These are phyloP conservation scores for Macrolepiota albuminosa DNA, from an alignment of 768 basidiomycete species.

Conservation along the genomic window DNA sequence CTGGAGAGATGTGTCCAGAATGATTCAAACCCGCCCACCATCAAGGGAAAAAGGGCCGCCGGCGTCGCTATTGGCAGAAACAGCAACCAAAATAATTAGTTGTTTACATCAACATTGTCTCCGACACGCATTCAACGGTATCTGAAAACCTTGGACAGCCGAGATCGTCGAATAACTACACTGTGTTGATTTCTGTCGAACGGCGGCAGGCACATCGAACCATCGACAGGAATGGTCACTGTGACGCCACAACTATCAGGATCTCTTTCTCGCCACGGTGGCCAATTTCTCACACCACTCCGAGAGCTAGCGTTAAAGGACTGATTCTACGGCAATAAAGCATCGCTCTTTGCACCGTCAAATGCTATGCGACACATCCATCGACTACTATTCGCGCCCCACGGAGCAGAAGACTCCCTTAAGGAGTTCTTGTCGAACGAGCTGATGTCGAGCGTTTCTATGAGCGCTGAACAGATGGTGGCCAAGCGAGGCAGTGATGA, in stretches of 20 bases:
- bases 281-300: background rate
- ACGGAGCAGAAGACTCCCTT: background rate
- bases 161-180: background rate
- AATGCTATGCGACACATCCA: background rate
- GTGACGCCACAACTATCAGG: background rate
- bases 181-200: background rate
- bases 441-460: background rate
- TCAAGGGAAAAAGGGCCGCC: background rate
- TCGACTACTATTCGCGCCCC: background rate
- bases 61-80: background rate
- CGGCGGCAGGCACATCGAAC: no score
- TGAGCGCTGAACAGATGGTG: background rate
- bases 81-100: background rate
- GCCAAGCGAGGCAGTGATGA: background rate
- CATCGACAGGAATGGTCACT: no score
- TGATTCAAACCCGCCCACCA: background rate
- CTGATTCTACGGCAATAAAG: background rate
- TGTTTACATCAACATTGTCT: background rate
- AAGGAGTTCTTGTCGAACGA: background rate
- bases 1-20: background rate
- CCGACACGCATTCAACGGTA: background rate
- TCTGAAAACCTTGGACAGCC: background rate
- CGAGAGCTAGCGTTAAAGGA: no score
- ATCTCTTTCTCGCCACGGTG: background rate
- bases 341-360: background rate